Percentiles rank a stretch among this genome's conserved stretches.
Conservation (phyloP, 2,329 filamentous ascomycete species). For the Talaromyces pinophilus region DNA sequence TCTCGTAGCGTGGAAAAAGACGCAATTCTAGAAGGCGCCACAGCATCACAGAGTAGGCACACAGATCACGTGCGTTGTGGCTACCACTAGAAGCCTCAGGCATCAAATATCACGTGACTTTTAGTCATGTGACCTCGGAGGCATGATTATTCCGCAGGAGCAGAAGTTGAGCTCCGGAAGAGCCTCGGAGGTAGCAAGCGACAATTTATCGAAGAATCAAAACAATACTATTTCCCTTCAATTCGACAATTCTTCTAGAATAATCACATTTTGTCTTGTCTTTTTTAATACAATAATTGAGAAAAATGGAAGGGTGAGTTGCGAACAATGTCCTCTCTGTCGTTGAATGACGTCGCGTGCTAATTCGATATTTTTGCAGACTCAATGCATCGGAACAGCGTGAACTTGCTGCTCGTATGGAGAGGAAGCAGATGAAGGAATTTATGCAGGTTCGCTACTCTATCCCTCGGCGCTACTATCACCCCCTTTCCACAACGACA, state of each 20-base stretch:
- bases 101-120: neutral
- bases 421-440: slow-evolving; percentile 98
- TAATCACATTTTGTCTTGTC: neutral
- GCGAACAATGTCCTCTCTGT: neutral
- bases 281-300: neutral
- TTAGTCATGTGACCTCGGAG: slow-evolving; percentile 9
- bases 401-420: slow-evolving; percentile 91
- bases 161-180: slow-evolving; percentile 13
- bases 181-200: neutral
- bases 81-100: neutral
- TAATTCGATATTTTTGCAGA: slow-evolving; percentile 42
- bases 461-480: neutral
- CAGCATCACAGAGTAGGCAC: neutral
- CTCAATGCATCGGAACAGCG: slow-evolving; percentile 81
- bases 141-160: slow-evolving; percentile 4
- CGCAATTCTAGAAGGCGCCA: neutral
- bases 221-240: neutral
- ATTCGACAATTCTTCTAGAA: neutral
- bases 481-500: neutral
- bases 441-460: slow-evolving; percentile 80
- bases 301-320: slow-evolving; percentile 23
- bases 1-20: neutral
- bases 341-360: slow-evolving; percentile 15
- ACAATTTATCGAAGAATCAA: slow-evolving; percentile 1
- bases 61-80: neutral